Conservation (phyloP, 768 basidiomycete genomes). For the Lactarius psammicola region DNA sequence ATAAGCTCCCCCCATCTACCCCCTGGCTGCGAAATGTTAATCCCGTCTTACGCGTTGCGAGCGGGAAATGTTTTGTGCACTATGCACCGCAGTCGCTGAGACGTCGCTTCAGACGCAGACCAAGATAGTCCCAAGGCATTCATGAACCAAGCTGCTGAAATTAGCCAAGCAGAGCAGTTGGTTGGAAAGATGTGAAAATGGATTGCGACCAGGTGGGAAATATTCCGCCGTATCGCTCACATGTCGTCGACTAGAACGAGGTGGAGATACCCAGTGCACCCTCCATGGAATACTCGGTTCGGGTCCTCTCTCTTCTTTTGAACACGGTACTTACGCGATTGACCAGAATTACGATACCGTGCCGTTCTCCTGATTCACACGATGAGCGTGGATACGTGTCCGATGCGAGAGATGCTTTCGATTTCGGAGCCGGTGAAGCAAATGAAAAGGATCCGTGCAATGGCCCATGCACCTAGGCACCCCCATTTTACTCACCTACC, state of each 20-base stretch:
- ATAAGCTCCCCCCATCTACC: not conserved
- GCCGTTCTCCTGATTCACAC: not conserved
- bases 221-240: too few relatives aligned
- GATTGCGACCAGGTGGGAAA: slow-evolving; percentile 17
- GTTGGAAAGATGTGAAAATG: slow-evolving; percentile 28
- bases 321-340: not conserved
- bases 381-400: too few relatives aligned
- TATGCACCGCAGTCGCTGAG: too few relatives aligned
- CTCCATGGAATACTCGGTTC: not conserved
- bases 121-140: slow-evolving; percentile 33
- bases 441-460: not conserved
- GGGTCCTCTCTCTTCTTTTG: not conserved
- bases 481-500: not conserved
- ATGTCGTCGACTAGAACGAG: slow-evolving; percentile 14
- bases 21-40: not conserved
- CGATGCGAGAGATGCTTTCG: not conserved
- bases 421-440: too few relatives aligned
- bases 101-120: not conserved
- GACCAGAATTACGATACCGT: not conserved
- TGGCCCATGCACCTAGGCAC: not conserved
- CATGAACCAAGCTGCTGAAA: slow-evolving; percentile 27
- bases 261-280: not conserved
- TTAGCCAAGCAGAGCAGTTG: slow-evolving; percentile 14
- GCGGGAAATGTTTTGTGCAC: not conserved
- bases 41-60: not conserved